phyloP scores from a whole-genome alignment of 2,329 filamentous ascomycete genomes.

The Verticillium alfalfae region DNA sequence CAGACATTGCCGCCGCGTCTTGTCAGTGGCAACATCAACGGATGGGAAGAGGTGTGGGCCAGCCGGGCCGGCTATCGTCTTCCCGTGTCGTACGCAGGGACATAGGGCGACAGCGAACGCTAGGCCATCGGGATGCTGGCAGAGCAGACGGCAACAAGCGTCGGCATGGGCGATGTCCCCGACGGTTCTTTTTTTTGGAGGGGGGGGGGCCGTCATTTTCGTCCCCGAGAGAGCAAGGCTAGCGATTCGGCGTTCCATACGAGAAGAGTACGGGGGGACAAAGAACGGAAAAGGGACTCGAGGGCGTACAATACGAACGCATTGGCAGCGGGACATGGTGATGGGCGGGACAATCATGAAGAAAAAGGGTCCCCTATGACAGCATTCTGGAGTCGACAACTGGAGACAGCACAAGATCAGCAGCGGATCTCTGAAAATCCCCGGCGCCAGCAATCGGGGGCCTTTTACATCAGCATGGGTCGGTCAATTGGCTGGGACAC shows the following conservation, averaged over 20 bases:
- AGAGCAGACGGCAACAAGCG: background rate
- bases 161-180: background rate
- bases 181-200: background rate
- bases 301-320: background rate
- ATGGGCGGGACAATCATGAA: background rate
- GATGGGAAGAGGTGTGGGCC: background rate
- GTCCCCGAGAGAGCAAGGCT: background rate
- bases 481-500: background rate
- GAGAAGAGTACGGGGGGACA: background rate
- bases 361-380: background rate
- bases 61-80: background rate
- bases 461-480: background rate
- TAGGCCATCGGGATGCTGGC: background rate
- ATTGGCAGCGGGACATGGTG: background rate
- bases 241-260: background rate
- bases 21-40: background rate
- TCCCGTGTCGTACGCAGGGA: background rate
- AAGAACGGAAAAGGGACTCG: background rate
- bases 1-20: background rate
- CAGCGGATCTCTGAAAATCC: conserved; percentile 1
- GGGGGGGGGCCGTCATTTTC: background rate
- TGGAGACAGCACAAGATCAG: background rate
- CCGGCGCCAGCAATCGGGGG: conserved; percentile 1
- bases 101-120: background rate
- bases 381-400: background rate